Conservation (phyloP, 192 early-diverging fungal genomes). For the Physocladia obscura region DNA sequence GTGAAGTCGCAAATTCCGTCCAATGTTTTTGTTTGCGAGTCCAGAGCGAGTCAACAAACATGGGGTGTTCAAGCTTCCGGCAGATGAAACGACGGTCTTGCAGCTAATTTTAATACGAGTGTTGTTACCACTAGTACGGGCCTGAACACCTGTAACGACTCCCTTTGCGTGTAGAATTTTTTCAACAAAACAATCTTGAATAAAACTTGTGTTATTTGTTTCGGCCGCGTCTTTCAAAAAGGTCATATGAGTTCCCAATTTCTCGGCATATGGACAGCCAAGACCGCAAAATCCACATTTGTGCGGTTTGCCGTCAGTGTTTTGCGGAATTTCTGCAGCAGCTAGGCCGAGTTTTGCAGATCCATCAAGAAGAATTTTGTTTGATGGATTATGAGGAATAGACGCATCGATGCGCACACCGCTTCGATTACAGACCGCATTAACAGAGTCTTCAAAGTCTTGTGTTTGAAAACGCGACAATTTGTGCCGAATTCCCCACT, state of each 20-base stretch:
- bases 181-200: constrained; percentile 61
- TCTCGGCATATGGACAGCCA: constrained; percentile 71
- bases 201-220: constrained; percentile 54
- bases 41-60: constrained; percentile 64
- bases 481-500: constrained; percentile 67
- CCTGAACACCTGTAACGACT: constrained; percentile 59
- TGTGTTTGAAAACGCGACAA: constrained; percentile 59
- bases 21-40: constrained; percentile 69
- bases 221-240: constrained; percentile 69
- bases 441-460: constrained; percentile 54
- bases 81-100: constrained; percentile 57
- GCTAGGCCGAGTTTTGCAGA: constrained; percentile 65
- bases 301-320: constrained; percentile 46
- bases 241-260: constrained; percentile 65
- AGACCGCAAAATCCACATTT: constrained; percentile 30
- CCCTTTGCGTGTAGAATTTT: constrained; percentile 55
- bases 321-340: constrained; percentile 63
- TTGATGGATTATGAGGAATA: constrained; percentile 59
- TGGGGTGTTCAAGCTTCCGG: constrained; percentile 68
- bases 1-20: constrained; percentile 65
- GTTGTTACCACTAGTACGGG: constrained; percentile 24
- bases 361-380: constrained; percentile 66
- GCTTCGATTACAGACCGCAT: constrained; percentile 56
- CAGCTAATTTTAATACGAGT: constrained; percentile 42
- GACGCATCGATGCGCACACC: constrained; percentile 55